phyloP scores from a whole-genome alignment of 1,139 yeast species.

The Taphrina wiesneri region DNA sequence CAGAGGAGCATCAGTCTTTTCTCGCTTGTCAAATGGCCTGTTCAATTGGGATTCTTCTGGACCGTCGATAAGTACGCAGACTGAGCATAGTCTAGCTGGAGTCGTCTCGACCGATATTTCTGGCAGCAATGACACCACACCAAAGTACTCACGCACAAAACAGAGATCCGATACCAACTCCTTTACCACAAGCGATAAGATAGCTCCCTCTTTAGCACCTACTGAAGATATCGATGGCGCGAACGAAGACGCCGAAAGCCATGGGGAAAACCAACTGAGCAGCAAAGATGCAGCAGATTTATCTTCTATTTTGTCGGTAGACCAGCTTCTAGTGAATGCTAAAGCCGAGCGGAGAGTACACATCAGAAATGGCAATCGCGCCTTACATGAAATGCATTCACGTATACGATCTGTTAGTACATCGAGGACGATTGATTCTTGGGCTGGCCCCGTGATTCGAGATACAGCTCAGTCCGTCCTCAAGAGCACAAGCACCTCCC shows the following conservation, averaged over 20 bases:
- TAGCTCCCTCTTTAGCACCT: too few relatives aligned
- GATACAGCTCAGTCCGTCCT: slow-evolving; percentile 28
- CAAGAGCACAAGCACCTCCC: not conserved
- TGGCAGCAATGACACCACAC: not conserved
- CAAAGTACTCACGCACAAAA: not conserved
- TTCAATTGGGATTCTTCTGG: not conserved
- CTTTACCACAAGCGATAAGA: not conserved
- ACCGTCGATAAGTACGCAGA: not conserved
- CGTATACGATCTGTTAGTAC: not conserved
- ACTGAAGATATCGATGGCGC: too few relatives aligned
- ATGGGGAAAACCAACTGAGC: too few relatives aligned
- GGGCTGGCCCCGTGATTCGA: slow-evolving; percentile 15
- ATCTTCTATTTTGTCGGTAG: not conserved
- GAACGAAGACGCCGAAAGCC: too few relatives aligned
- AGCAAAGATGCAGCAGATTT: not conserved
- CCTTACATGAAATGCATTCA: slow-evolving; percentile 3
- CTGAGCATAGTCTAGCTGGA: not conserved
- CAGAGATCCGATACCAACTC: not conserved
- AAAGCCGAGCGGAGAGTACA: not conserved
- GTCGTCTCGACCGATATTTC: not conserved
- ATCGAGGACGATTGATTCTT: not conserved
- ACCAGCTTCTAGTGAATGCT: not conserved
- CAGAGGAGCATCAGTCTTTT: not conserved
- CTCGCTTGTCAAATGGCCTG: not conserved
- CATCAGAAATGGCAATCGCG: not conserved